Evolutionary conservation across 2,329 filamentous ascomycete genomes (phyloP).

Genomic region (Pseudogymnoascus sp.): DNA sequence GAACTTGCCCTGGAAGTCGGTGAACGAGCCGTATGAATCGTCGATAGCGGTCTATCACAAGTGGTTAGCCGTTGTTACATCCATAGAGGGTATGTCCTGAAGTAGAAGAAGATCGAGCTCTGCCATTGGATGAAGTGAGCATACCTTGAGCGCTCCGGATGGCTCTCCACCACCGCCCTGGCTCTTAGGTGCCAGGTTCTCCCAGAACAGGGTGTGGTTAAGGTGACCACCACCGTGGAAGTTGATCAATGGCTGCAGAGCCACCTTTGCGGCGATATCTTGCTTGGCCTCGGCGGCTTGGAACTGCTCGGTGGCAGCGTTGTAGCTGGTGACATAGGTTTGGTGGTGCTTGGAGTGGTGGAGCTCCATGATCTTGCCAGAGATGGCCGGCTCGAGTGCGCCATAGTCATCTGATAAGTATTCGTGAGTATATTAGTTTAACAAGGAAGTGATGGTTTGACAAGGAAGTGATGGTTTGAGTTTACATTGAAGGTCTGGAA

Average conservation of each 20-base stretch:
- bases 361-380: constrained; percentile 90
- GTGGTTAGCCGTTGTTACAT: constrained; percentile 18
- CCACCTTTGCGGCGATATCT: constrained; percentile 46
- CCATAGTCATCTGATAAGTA: constrained; percentile 75
- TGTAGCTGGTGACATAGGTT: constrained; percentile 86
- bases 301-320: constrained; percentile 68
- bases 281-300: constrained; percentile 47
- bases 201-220: constrained; percentile 64
- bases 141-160: constrained; percentile 38
- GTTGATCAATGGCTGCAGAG: constrained; percentile 52
- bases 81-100: no score
- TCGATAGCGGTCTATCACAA: constrained; percentile 27
- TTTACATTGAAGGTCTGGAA: constrained; percentile 79
- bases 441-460: constrained; percentile 11
- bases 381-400: constrained; percentile 79
- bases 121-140: constrained; percentile 26
- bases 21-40: constrained; percentile 43
- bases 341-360: constrained; percentile 94
- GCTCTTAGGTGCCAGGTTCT: constrained; percentile 60
- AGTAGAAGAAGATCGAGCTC: not conserved
- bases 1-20: constrained; percentile 49
- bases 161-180: constrained; percentile 58
- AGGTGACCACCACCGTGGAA: constrained; percentile 63
- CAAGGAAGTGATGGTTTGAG: constrained; percentile 11
- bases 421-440: not conserved